Evolutionary conservation across 805 yeast genomes (phyloP).

Genomic region (Wickerhamomyces alni): DNA sequence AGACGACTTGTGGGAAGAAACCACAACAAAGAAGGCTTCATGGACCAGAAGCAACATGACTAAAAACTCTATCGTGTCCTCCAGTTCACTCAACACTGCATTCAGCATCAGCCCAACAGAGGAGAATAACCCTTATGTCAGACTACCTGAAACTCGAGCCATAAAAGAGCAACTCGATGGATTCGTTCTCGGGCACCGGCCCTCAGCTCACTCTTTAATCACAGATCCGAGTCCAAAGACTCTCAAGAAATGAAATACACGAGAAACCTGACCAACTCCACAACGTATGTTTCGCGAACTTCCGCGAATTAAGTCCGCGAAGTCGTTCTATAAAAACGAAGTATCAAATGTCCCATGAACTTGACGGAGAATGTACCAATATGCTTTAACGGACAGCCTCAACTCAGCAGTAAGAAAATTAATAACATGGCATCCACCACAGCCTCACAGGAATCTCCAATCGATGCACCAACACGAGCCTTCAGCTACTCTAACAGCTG

Average conservation of each 20-base stretch:
- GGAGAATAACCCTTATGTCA: not conserved
- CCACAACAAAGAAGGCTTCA: not conserved
- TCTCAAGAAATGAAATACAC: not conserved
- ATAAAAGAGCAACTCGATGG: not conserved
- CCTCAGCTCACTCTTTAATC: too few species aligned
- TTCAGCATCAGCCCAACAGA: not conserved
- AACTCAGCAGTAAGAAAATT: too few species aligned
- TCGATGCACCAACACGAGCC: slow-evolving; percentile 3
- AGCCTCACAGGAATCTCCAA: not conserved
- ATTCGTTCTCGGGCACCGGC: not conserved
- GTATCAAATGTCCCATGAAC: too few species aligned
- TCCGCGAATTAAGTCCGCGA: too few species aligned
- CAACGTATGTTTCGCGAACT: too few species aligned
- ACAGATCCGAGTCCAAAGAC: slow-evolving; percentile 1
- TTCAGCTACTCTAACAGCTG: slow-evolving; percentile 45
- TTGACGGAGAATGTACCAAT: too few species aligned
- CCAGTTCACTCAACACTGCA: not conserved
- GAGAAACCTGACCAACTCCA: too few species aligned
- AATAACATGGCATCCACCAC: not conserved
- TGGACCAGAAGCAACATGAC: not conserved
- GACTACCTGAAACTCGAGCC: not conserved
- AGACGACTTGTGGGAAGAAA: not conserved
- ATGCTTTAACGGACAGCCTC: too few species aligned
- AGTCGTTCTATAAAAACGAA: too few species aligned
- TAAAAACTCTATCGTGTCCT: not conserved